Percentiles rank a stretch among this genome's conserved stretches.
phyloP scores from a whole-genome alignment of 2,329 filamentous ascomycete species.

The Venturia asperata region DNA sequence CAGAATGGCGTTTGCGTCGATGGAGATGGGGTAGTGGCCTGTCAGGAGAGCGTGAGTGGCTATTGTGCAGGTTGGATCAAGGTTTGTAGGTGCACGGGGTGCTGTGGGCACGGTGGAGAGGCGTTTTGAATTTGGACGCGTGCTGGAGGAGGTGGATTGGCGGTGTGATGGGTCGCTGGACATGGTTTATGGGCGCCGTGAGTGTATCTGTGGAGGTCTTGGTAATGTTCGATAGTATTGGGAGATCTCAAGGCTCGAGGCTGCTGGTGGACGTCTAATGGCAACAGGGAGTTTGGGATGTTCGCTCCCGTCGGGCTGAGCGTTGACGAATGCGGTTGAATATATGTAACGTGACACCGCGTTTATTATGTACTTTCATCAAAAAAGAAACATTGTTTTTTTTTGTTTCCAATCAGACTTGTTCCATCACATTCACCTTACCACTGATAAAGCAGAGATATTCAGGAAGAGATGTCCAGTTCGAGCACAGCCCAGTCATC shows the following conservation, averaged over 20 bases:
- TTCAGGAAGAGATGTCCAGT: no score
- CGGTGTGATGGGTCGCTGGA: not conserved
- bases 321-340: not conserved
- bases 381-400: not conserved
- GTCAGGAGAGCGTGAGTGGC: conserved; percentile 43
- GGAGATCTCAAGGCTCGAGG: no score
- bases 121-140: conserved; percentile 27
- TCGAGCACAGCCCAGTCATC: no score
- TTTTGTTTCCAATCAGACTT: no score
- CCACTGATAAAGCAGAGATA: no score
- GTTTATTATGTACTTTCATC: no score
- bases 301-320: no score
- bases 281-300: no score
- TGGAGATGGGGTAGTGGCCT: conserved; percentile 72
- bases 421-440: no score
- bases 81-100: conserved; percentile 34
- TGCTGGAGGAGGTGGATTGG: conserved; percentile 15
- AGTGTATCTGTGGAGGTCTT: not conserved
- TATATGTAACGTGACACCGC: not conserved
- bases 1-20: conserved; percentile 72
- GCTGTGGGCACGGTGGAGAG: conserved; percentile 28
- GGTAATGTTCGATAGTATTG: no score
- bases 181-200: not conserved
- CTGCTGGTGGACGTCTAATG: no score
- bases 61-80: conserved; percentile 43